Base-by-base conservation (phyloP, 2,329 filamentous ascomycete species). In the Alternaria incomplexa region DNA sequence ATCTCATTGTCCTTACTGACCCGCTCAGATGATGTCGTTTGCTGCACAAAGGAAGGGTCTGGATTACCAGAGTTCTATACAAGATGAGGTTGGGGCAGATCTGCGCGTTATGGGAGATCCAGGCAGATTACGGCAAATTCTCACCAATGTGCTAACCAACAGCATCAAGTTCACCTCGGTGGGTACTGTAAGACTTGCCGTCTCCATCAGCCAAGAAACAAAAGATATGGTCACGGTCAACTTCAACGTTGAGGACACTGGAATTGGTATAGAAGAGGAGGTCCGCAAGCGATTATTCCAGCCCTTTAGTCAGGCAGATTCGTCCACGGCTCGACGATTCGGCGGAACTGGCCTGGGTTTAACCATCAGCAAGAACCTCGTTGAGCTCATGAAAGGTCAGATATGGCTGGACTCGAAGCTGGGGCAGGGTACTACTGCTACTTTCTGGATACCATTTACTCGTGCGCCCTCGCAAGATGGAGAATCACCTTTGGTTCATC, bases 101-200 rank as follows among this genome's bases (percentile, higher is more conserved):
- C 82, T 96, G 59, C 90, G 93, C 50, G 92, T 97, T 4, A 89
- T 97, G 72, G 93, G 94, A 13, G 93, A 97, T 72, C 93, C 93
- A 9, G 92, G 93, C 11, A 87, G 93, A 36, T 84, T 97, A 30
- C 88, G 93, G 51, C 93, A 97, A 73, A 94, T 97, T 63, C 86
- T 95, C 43, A 93, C 90, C 2, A 95, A 94, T 72, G 82, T 95
- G 2, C 82, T 94, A 20, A 93, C 91, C 3, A 81, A 82, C 62
- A 78, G 75, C 50, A 79, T 81, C 66, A 81, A 81, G 46, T 81
- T 81, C 61, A 80, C 79, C 0, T 74, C 74, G 1, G 73, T 80
- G 32, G 79, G 80, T 7, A 73, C 69, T 8, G 78, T 81, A 23
- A 88, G 85, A 51, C 87, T 95, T 67, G 86, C 85, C 0, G 89